A percentile compares a stretch with the other conserved stretches of the same genome.
Evolutionary conservation across 345 rosid species (phyloP).

Genomic region (Pseudoturritis turrita): DNA sequence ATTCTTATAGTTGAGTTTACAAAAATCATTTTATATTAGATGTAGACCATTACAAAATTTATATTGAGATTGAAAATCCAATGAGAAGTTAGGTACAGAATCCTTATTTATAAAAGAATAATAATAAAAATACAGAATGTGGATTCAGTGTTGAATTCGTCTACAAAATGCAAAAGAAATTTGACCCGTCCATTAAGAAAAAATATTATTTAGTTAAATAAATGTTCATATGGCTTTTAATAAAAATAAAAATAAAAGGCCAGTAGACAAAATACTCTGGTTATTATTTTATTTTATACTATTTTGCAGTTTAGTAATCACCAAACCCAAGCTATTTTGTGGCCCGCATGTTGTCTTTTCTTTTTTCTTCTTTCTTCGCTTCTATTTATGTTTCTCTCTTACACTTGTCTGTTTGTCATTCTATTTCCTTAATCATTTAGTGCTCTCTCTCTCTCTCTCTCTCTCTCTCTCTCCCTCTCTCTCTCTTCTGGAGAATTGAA

Average conservation of each 20-base stretch:
- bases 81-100: not conserved
- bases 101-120: not conserved
- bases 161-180: not conserved
- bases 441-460: not conserved
- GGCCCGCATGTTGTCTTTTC: constrained; percentile 28
- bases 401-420: not conserved
- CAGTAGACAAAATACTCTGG: not conserved
- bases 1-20: not conserved
- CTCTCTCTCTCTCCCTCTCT: constrained; percentile 8
- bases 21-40: no score
- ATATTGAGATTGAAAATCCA: not conserved
- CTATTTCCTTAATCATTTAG: not conserved
- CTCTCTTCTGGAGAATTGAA: not conserved
- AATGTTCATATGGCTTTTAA: constrained; percentile 19
- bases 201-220: not conserved
- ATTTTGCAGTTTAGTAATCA: constrained; percentile 22
- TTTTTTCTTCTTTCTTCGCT: not conserved
- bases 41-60: not conserved
- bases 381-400: constrained; percentile 20
- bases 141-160: constrained; percentile 17
- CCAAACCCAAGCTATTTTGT: constrained; percentile 19
- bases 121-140: not conserved
- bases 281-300: not conserved
- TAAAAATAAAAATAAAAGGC: not conserved
- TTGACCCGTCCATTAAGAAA: not conserved